Evolutionary conservation across 225 moss, liverwort and hornwort genomes (phyloP).

Genomic region (Physcomitrium patens): DNA sequence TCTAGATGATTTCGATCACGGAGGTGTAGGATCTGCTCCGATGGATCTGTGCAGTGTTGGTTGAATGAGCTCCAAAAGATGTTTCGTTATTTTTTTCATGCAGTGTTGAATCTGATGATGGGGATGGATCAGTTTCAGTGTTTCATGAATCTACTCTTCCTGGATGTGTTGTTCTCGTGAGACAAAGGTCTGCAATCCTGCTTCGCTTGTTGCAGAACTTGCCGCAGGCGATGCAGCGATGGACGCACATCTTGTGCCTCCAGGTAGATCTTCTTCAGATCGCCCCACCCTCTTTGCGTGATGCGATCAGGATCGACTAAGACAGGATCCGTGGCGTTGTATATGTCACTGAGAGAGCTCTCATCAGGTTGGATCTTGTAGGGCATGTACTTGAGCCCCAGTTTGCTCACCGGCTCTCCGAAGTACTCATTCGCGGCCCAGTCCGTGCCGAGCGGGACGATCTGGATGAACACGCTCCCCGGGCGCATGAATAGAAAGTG

Average conservation of each 20-base stretch:
- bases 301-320: slow-evolving; percentile 62
- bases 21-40: too few species aligned
- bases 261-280: slow-evolving; percentile 73
- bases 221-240: slow-evolving; percentile 40
- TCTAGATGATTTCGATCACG: too few species aligned
- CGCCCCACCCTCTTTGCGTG: slow-evolving; percentile 67
- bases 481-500: slow-evolving; percentile 95
- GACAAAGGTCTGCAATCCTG: too few species aligned
- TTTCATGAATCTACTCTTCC: too few species aligned
- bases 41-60: too few species aligned
- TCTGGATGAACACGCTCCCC: slow-evolving; percentile 77
- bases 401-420: slow-evolving; percentile 70
- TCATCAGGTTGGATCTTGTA: slow-evolving; percentile 68
- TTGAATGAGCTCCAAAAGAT: too few species aligned
- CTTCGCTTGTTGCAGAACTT: slow-evolving; percentile 46
- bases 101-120: too few species aligned
- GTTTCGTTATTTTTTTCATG: too few species aligned
- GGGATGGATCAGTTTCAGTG: too few species aligned
- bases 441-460: slow-evolving; percentile 83
- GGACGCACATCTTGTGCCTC: slow-evolving; percentile 67
- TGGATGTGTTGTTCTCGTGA: too few species aligned
- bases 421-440: slow-evolving; percentile 88
- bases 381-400: slow-evolving; percentile 72
- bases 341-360: slow-evolving; percentile 68
- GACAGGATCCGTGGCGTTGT: slow-evolving; percentile 66